Percentiles rank a stretch among this genome's conserved stretches.
These are phyloP conservation scores for Dentipellis fragilis DNA, from an alignment of 768 basidiomycete species.

Conservation along the genomic window DNA sequence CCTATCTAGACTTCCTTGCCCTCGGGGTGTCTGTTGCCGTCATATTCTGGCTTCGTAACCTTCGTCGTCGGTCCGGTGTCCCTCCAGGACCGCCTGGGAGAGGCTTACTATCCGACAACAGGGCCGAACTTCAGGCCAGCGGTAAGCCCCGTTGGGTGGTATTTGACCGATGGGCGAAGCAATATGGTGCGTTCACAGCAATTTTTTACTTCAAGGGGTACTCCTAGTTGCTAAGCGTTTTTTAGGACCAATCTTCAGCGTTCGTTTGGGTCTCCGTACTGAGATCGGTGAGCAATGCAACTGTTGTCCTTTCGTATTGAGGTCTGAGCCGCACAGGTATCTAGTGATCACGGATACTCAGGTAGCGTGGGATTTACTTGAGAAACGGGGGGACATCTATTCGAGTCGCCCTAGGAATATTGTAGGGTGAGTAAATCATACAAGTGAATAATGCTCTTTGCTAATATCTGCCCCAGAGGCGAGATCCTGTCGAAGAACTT, in stretches of 20 bases:
- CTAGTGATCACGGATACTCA: constrained; percentile 5
- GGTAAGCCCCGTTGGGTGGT: background rate
- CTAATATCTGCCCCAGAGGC: background rate
- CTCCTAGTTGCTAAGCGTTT: background rate
- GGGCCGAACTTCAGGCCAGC: background rate
- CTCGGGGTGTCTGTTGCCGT: background rate
- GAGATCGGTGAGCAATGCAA: background rate
- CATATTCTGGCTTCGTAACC: background rate
- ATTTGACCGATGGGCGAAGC: background rate
- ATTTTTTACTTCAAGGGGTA: background rate
- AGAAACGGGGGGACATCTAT: constrained; percentile 10
- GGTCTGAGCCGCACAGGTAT: background rate
- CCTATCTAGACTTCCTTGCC: background rate
- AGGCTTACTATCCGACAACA: background rate
- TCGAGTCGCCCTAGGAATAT: constrained; percentile 9
- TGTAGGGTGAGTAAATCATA: constrained; percentile 2
- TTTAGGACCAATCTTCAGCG: constrained; percentile 8
- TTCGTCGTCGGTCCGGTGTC: background rate
- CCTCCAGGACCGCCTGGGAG: background rate
- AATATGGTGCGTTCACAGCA: background rate
- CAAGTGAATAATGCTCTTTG: background rate
- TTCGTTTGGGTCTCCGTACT: constrained; percentile 1
- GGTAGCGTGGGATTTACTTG: constrained; percentile 3
- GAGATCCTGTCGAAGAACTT: constrained; percentile 8
- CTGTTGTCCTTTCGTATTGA: background rate